Conservation (phyloP, 2,329 filamentous ascomycete genomes). For the Incumbomyces delicatus region DNA sequence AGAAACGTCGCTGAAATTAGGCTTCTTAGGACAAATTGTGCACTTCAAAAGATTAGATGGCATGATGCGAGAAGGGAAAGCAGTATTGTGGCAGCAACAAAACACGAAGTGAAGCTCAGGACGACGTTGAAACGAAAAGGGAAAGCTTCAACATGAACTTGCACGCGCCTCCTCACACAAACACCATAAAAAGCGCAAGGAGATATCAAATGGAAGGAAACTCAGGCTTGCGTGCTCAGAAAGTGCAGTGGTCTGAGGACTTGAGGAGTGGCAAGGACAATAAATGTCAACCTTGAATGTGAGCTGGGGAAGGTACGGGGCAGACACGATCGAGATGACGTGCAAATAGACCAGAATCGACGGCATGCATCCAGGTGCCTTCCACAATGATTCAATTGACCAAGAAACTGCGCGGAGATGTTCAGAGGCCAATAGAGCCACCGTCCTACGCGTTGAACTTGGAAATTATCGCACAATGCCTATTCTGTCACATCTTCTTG, state of each 20-base stretch:
- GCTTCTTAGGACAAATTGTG: conserved; percentile 70
- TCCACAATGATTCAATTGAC: no score
- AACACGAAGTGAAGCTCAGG: conserved; percentile 12
- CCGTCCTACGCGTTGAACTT: no score
- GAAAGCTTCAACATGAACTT: conserved; percentile 3
- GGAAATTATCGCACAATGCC: conserved; percentile 28
- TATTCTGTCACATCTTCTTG: conserved; percentile 28
- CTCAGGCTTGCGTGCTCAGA: not conserved
- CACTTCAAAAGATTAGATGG: conserved; percentile 43
- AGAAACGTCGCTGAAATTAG: conserved; percentile 78
- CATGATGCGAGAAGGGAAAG: conserved; percentile 17
- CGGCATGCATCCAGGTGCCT: no score
- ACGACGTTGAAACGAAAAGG: not conserved
- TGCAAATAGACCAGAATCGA: no score
- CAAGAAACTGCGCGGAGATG: no score
- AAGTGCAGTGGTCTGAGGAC: conserved; percentile 3
- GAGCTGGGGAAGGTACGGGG: not conserved
- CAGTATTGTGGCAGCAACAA: conserved; percentile 17
- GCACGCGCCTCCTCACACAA: conserved; percentile 1
- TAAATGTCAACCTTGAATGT: not conserved
- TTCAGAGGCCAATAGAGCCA: no score
- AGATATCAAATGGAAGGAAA: conserved; percentile 1
- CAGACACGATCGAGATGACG: no score
- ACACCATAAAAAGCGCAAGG: conserved; percentile 6
- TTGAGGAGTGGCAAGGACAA: not conserved